phyloP scores from a whole-genome alignment of 208 protist genomes.

The Trypanosoma conorhini region DNA sequence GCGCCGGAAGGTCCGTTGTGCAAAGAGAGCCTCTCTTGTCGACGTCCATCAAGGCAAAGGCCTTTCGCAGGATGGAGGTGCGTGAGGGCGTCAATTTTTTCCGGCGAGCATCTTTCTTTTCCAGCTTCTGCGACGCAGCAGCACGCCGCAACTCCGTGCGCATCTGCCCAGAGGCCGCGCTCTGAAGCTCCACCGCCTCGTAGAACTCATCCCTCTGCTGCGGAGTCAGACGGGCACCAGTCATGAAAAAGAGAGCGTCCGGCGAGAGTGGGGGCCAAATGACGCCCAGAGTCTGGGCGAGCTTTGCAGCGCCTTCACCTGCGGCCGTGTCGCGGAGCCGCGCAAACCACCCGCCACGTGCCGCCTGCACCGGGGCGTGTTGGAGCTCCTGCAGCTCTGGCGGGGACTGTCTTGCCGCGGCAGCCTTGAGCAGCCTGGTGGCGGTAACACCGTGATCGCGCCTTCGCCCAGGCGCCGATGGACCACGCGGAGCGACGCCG shows the following conservation, averaged over 20 bases:
- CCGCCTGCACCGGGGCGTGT: background rate
- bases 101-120: background rate
- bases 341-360: background rate
- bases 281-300: constrained; percentile 58
- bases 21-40: constrained; percentile 39
- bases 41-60: constrained; percentile 66
- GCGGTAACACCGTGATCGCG: background rate
- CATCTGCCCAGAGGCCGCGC: constrained; percentile 1
- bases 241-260: constrained; percentile 54
- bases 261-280: constrained; percentile 49
- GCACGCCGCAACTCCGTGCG: constrained; percentile 2
- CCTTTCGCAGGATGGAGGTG: constrained; percentile 47
- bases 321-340: background rate
- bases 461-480: background rate
- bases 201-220: constrained; percentile 52
- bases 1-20: constrained; percentile 32
- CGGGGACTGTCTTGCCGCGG: background rate
- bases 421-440: background rate
- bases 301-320: constrained; percentile 24
- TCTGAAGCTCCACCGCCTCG: constrained; percentile 45
- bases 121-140: background rate
- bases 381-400: background rate
- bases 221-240: constrained; percentile 52
- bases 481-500: background rate
- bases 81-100: constrained; percentile 22